Evolutionary conservation across 208 protist genomes (phyloP).

Genomic region (Leishmania tarentolae): DNA sequence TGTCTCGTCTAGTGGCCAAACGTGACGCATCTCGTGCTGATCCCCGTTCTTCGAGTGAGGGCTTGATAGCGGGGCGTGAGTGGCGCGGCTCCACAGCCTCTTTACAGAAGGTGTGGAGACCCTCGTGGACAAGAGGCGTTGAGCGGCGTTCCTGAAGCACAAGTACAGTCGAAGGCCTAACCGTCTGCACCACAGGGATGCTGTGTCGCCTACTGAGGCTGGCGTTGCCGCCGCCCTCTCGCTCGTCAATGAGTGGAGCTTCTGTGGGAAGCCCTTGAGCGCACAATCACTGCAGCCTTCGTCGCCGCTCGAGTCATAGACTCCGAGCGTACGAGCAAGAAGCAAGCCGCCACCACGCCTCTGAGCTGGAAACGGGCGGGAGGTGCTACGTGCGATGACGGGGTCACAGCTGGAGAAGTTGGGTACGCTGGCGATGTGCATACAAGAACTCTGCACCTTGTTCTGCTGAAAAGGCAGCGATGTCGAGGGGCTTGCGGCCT

Average conservation of each 20-base stretch:
- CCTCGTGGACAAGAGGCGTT: not conserved
- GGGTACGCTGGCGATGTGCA: not conserved
- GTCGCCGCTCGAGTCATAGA: not conserved
- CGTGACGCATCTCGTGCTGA: constrained; percentile 34
- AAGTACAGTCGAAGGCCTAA: not conserved
- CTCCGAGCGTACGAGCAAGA: not conserved
- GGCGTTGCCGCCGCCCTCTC: not conserved
- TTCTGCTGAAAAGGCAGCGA: not conserved
- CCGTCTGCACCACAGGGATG: not conserved
- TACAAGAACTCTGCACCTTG: not conserved
- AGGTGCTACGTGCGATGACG: not conserved
- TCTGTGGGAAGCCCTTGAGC: not conserved
- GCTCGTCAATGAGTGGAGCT: not conserved
- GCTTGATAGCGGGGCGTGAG: not conserved
- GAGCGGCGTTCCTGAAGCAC: not conserved
- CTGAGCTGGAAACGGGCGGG: constrained; percentile 1
- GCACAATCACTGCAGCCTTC: not conserved
- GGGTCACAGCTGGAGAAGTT: not conserved
- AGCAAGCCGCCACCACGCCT: not conserved
- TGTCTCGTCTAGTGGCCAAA: constrained; percentile 45
- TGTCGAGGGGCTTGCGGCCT: not conserved
- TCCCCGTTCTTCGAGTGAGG: not conserved
- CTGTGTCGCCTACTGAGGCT: not conserved
- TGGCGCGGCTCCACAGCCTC: not conserved
- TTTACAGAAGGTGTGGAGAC: not conserved